Conservation (phyloP, 2,329 filamentous ascomycete genomes). For the Helotiales sp. region DNA sequence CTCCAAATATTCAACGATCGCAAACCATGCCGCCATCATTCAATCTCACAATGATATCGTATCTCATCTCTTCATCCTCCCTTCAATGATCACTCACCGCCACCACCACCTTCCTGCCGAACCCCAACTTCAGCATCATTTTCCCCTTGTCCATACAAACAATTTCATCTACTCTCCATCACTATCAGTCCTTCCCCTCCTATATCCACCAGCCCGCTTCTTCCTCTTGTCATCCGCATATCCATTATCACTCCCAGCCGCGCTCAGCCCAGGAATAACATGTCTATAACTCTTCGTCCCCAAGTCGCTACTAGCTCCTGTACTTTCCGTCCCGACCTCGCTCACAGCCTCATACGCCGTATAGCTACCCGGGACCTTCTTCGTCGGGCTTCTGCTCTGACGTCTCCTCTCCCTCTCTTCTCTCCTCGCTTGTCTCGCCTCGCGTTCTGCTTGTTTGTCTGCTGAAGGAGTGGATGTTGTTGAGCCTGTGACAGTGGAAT, state of each 20-base stretch:
- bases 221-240: constrained; percentile 34
- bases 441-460: constrained; percentile 15
- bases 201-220: constrained; percentile 29
- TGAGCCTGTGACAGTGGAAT: constrained; percentile 23
- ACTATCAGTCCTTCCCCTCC: constrained; percentile 18
- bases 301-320: constrained; percentile 28
- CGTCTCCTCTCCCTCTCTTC: constrained; percentile 24
- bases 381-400: constrained; percentile 27
- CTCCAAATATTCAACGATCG: constrained; percentile 1
- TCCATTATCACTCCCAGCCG: constrained; percentile 25
- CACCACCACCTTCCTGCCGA: too few relatives aligned
- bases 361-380: constrained; percentile 29
- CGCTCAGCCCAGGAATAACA: constrained; percentile 34
- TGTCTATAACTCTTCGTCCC: constrained; percentile 38
- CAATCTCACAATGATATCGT: constrained; percentile 7
- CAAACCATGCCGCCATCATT: constrained; percentile 8
- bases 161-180: constrained; percentile 4
- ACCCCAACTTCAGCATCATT: neutral
- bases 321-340: constrained; percentile 21
- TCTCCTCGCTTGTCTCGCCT: constrained; percentile 10
- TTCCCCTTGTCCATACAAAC: too few relatives aligned
- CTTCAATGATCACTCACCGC: neutral
- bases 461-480: constrained; percentile 4
- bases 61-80: neutral
- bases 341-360: constrained; percentile 16